These are phyloP conservation scores for Scheffersomyces segobiensis DNA, from an alignment of 1,139 yeast species.

Conservation along the genomic window DNA sequence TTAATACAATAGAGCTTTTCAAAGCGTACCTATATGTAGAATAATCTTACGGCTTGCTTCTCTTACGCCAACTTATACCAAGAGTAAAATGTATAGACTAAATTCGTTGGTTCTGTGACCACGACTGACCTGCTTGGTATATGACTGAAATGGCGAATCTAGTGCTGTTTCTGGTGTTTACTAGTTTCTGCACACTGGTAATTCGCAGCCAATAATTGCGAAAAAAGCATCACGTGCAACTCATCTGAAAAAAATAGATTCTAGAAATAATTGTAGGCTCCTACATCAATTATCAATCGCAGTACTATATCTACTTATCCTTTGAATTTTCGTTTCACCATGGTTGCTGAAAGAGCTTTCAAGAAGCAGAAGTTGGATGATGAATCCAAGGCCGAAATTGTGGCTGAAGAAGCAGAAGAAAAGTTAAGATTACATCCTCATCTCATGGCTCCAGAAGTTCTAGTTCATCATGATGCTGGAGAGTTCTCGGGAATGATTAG, in stretches of 20 bases:
- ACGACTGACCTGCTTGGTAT: not conserved
- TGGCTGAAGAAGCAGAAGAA: conserved; percentile 60
- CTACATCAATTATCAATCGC: not conserved
- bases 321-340: not conserved
- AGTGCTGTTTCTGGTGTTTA: not conserved
- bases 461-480: conserved; percentile 46
- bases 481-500: conserved; percentile 57
- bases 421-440: conserved; percentile 38
- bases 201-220: not conserved
- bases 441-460: conserved; percentile 10
- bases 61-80: no score
- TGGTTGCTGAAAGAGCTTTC: conserved; percentile 30
- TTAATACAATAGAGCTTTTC: no score
- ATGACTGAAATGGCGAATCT: not conserved
- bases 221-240: not conserved
- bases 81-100: no score
- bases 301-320: not conserved
- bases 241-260: not conserved
- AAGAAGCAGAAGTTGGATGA: conserved; percentile 42
- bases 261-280: not conserved
- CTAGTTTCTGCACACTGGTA: not conserved
- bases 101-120: not conserved
- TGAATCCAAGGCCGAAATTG: conserved; percentile 51
- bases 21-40: no score
- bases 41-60: no score